Evolutionary conservation across 2,329 filamentous ascomycete species (phyloP), one percentile per base, ranked within the genome.

Genomic region (Fusarium sp.): DNA sequence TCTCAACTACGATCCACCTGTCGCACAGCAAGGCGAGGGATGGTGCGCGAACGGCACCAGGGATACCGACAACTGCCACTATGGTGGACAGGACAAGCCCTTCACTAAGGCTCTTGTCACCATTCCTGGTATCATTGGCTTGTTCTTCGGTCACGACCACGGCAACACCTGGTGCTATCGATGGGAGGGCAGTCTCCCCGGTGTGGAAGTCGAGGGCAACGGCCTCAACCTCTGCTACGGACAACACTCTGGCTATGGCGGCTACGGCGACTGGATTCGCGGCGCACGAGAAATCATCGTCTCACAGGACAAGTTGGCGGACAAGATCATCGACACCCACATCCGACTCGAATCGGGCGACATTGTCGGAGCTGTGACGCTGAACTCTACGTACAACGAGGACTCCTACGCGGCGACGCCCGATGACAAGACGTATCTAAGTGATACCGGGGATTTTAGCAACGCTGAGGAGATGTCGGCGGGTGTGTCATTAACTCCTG

Each of bases 131-230:
- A 74, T 93, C 16, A 86, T 90, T 52, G 89, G 84, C 0, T 76
- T 92, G 6, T 92, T 93, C 79, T 87, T 86, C 6, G 92, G 91
- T 0, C 92, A 94, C 71, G 91, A 93, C 73, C 92, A 94, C 68
- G 89, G 88, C 1, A 84, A 90, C 69, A 86, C 88, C 3, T 91
- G 89, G 89, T 91, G 88, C 74, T 86, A 83, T 65, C 85, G 83
- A 67, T 89, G 86, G 87, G 80, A 86, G 16, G 79, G 82, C 2
- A 74, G 79, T 2, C 81, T 84, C 0, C 75, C 78, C 9, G 81
- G 79, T 2, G 81, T 84, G 78, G 73, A 75, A 0, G 75, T 84
- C 7, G 65, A 74, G 0, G 87, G 86, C 1, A 86, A 85, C 65
- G 86, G 86, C 2, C 76, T 85, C n/a, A 83, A 86, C 54, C 74